phyloP scores from a whole-genome alignment of 805 yeast species.

The Metschnikowia drakensbergensis region DNA sequence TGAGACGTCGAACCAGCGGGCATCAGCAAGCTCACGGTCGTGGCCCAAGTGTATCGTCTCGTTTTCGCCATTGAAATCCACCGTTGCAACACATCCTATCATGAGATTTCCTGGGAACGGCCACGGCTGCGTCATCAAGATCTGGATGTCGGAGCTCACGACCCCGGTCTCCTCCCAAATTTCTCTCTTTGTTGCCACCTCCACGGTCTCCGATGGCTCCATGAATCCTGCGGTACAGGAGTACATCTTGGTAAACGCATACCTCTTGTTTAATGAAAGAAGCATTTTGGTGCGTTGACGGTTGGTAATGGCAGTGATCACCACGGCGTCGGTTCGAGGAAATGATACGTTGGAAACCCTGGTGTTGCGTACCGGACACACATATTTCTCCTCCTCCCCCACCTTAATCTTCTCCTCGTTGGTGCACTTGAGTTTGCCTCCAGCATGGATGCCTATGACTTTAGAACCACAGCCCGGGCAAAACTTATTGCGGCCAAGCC shows the following conservation, averaged over 20 bases:
- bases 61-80: conserved; percentile 63
- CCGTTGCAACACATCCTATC: conserved; percentile 86
- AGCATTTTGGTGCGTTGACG: conserved; percentile 57
- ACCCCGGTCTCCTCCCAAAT: conserved; percentile 97
- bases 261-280: conserved; percentile 66
- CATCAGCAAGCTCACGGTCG: conserved; percentile 83
- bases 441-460: conserved; percentile 62
- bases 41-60: conserved; percentile 68
- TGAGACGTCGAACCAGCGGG: conserved; percentile 71
- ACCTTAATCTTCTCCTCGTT: conserved; percentile 12
- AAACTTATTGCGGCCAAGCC: conserved; percentile 68
- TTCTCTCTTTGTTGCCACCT: conserved; percentile 82
- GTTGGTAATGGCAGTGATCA: conserved; percentile 75
- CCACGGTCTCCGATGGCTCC: conserved; percentile 93
- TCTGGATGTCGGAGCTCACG: conserved; percentile 49
- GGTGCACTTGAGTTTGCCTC: conserved; percentile 39
- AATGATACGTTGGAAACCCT: conserved; percentile 73
- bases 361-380: conserved; percentile 37
- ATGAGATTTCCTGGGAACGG: conserved; percentile 92
- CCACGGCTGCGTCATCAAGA: conserved; percentile 90
- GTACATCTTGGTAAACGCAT: conserved; percentile 55
- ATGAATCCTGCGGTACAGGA: conserved; percentile 92
- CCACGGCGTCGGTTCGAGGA: conserved; percentile 90
- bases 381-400: conserved; percentile 13
- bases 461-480: conserved; percentile 85